Percentiles rank a stretch among this genome's conserved stretches.
These are phyloP conservation scores for Peniophora sp. DNA, from an alignment of 1,284 basidiomycete genomes.

Conservation along the genomic window DNA sequence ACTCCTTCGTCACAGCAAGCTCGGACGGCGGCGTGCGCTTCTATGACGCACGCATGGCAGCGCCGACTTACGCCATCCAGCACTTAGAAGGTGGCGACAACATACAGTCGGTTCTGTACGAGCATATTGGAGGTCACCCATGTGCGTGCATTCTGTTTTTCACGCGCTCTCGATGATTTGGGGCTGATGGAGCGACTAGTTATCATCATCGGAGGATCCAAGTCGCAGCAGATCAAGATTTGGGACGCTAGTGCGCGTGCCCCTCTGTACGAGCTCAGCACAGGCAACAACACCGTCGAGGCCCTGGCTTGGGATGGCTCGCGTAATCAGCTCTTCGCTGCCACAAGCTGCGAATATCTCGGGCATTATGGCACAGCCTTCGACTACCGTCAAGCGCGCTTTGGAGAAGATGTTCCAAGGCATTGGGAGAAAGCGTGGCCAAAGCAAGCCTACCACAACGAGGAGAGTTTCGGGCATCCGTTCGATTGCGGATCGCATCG, in stretches of 20 bases:
- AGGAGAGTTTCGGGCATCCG: neutral
- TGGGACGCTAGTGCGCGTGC: slow-evolving; percentile 1
- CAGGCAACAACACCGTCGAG: slow-evolving; percentile 3
- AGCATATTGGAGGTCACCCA: slow-evolving; percentile 7
- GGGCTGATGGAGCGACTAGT: neutral
- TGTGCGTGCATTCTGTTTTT: slow-evolving; percentile 3
- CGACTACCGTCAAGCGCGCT: neutral
- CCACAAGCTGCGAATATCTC: neutral
- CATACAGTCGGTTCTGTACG: slow-evolving; percentile 4
- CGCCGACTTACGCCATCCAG: slow-evolving; percentile 18
- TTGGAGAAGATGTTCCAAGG: neutral
- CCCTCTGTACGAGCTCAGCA: slow-evolving; percentile 3
- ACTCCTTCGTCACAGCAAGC: slow-evolving; percentile 27
- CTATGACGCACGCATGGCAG: slow-evolving; percentile 26
- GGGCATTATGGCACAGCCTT: neutral
- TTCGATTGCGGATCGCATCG: neutral
- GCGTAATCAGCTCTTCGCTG: neutral
- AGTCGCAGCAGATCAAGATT: slow-evolving; percentile 5
- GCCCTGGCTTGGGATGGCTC: slow-evolving; percentile 3
- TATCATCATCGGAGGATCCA: slow-evolving; percentile 1
- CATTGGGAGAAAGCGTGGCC: no score
- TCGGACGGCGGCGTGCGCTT: slow-evolving; percentile 31
- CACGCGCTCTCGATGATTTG: neutral
- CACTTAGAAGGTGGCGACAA: neutral
- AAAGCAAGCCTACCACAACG: neutral